Evolutionary conservation across 2,329 filamentous ascomycete genomes (phyloP).

Genomic region (Nannizziopsis barbatae): DNA sequence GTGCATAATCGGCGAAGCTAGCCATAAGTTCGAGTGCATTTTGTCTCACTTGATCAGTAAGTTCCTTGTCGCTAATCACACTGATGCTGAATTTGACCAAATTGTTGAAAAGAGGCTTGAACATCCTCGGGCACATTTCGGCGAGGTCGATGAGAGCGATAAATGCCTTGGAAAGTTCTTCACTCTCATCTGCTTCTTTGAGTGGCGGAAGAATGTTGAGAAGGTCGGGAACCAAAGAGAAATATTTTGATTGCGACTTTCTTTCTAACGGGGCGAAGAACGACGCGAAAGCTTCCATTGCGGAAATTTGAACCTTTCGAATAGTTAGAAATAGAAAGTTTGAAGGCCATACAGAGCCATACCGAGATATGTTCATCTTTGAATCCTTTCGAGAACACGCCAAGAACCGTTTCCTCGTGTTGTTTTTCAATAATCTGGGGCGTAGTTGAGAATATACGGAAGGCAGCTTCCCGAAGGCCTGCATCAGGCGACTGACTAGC

Average conservation of each 20-base stretch:
- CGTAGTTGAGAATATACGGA: conserved; percentile 88
- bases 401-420: conserved; percentile 79
- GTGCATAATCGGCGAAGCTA: conserved; percentile 90
- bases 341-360: conserved; percentile 17
- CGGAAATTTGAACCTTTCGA: conserved; percentile 71
- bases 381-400: conserved; percentile 84
- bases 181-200: conserved; percentile 81
- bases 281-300: conserved; percentile 91
- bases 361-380: conserved; percentile 74
- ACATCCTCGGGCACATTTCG: conserved; percentile 93
- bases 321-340: conserved; percentile 13
- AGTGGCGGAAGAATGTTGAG: conserved; percentile 90
- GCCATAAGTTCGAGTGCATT: conserved; percentile 96
- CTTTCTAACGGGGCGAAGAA: conserved; percentile 89
- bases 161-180: conserved; percentile 80
- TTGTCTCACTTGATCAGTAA: conserved; percentile 79
- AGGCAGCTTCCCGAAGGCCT: conserved; percentile 81
- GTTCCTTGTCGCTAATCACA: conserved; percentile 90
- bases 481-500: conserved; percentile 77
- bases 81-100: conserved; percentile 87
- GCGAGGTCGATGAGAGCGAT: conserved; percentile 88
- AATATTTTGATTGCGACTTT: conserved; percentile 83
- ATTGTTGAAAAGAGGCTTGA: conserved; percentile 85
- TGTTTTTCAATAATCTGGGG: conserved; percentile 93
- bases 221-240: conserved; percentile 72